Evolutionary conservation across 2,329 filamentous ascomycete genomes (phyloP), one percentile per base, ranked within the genome.

Genomic region (Diplodia seriata): DNA sequence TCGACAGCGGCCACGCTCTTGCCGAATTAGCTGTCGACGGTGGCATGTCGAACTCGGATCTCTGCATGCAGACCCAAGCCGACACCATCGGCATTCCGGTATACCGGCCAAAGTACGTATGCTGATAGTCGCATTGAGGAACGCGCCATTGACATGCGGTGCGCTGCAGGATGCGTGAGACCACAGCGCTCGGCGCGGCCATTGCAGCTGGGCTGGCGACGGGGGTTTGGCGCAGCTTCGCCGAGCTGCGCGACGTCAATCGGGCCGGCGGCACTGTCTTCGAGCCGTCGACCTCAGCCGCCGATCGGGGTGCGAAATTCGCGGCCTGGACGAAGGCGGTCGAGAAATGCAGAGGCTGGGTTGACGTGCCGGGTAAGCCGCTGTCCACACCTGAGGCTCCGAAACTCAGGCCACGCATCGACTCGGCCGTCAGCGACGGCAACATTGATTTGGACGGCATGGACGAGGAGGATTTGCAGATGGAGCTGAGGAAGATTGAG

Each of bases 11-110:
- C 43, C 89, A 94, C 76, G 87, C 87, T 70, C 85, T 97, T 38
- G 85, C 87, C 68, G 87, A 90, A 71, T 84, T 97, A 53, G 90
- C 91, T 40, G 93, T 97, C 53, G 93, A 97, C 75, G 93, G 93
- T 68, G 93, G 93, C 68, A 92, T 97, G 85, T 93, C 90, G 74
- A 94, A 92, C 80, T 94, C 91, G 12, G 90, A 94, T 76, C 85
- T 97, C 67, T 93, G 90, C 81, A 97, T 97, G 93, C 93, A 91
- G 85, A 93, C 91, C 5, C 93, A 97, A 85, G 90, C 93, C 70
- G 90, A 97, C 80, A 86, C 97, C 62, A 92, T 91, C 73, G 88
- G 89, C 67, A 95, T 97, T 72, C 90, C 90, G 33, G 91, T 97
- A 69, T 88, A 94, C 77, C 89, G 93, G 29, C 93, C 93, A 47